phyloP scores from a whole-genome alignment of 1,139 yeast genomes.

The Meyerozyma elateridarum region DNA sequence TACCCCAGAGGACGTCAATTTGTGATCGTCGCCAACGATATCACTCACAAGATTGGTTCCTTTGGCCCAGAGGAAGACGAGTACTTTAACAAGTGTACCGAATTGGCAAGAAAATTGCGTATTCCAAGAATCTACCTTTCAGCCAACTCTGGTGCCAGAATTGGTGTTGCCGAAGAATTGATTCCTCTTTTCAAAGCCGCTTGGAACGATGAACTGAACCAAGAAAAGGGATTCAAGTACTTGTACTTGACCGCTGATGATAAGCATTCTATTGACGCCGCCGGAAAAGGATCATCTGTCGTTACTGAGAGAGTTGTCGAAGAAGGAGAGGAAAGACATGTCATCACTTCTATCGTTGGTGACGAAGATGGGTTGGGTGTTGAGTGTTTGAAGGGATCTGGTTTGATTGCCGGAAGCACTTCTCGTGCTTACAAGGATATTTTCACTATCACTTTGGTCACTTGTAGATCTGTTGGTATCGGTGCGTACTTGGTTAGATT shows the following conservation, averaged over 20 bases:
- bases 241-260: slow-evolving; percentile 75
- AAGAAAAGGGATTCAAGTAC: slow-evolving; percentile 85
- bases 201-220: slow-evolving; percentile 77
- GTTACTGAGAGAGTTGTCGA: slow-evolving; percentile 78
- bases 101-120: slow-evolving; percentile 82
- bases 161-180: slow-evolving; percentile 95
- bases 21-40: slow-evolving; percentile 90
- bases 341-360: slow-evolving; percentile 84
- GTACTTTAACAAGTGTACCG: slow-evolving; percentile 89
- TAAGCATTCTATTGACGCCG: slow-evolving; percentile 52
- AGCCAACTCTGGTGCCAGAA: slow-evolving; percentile 98
- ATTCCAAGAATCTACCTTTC: slow-evolving; percentile 93
- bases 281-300: slow-evolving; percentile 58
- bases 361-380: slow-evolving; percentile 97
- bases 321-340: slow-evolving; percentile 75
- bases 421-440: slow-evolving; percentile 96
- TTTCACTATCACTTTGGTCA: slow-evolving; percentile 91
- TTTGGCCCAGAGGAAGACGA: slow-evolving; percentile 97
- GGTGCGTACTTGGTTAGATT: slow-evolving; percentile 97
- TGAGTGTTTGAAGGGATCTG: slow-evolving; percentile 96
- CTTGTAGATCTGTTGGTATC: slow-evolving; percentile 98
- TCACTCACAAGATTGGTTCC: slow-evolving; percentile 96
- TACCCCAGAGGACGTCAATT: slow-evolving; percentile 95
- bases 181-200: slow-evolving; percentile 86
- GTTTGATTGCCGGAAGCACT: slow-evolving; percentile 97